Evolutionary conservation across 495 filamentous ascomycete genomes (phyloP).

Genomic region (Hypoxylon perforatum): DNA sequence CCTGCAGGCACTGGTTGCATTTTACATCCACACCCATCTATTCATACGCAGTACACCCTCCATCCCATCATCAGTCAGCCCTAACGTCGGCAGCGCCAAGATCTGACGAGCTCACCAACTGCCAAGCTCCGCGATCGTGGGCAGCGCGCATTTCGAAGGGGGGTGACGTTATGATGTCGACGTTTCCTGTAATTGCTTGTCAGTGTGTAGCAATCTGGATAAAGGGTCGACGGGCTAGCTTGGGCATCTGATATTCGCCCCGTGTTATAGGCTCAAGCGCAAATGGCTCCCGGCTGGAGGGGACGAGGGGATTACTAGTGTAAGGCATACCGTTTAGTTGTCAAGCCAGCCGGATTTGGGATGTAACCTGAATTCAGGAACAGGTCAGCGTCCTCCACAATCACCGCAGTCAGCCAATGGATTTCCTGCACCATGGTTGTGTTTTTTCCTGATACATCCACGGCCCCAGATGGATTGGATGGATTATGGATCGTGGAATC

Average conservation of each 20-base stretch:
- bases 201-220: constrained; percentile 10
- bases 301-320: constrained; percentile 15
- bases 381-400: constrained; percentile 27
- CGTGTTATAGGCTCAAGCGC: not conserved
- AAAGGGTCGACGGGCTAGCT: constrained; percentile 20
- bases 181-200: constrained; percentile 29
- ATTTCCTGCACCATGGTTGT: constrained; percentile 9
- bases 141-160: constrained; percentile 23
- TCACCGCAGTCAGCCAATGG: constrained; percentile 10
- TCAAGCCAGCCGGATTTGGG: constrained; percentile 9
- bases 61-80: constrained; percentile 36
- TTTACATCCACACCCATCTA: constrained; percentile 26
- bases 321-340: constrained; percentile 12
- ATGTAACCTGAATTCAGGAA: constrained; percentile 32
- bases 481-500: constrained; percentile 32
- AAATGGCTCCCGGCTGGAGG: constrained; percentile 16
- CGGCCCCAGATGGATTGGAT: constrained; percentile 33
- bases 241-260: constrained; percentile 2
- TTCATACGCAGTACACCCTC: no score
- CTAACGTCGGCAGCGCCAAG: constrained; percentile 29
- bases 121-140: constrained; percentile 25
- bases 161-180: constrained; percentile 11
- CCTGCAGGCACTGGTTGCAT: constrained; percentile 1
- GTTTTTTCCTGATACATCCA: constrained; percentile 33
- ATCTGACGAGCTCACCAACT: constrained; percentile 11